phyloP scores from a whole-genome alignment of 179 eudicot species.

The Beta corolliflora region DNA sequence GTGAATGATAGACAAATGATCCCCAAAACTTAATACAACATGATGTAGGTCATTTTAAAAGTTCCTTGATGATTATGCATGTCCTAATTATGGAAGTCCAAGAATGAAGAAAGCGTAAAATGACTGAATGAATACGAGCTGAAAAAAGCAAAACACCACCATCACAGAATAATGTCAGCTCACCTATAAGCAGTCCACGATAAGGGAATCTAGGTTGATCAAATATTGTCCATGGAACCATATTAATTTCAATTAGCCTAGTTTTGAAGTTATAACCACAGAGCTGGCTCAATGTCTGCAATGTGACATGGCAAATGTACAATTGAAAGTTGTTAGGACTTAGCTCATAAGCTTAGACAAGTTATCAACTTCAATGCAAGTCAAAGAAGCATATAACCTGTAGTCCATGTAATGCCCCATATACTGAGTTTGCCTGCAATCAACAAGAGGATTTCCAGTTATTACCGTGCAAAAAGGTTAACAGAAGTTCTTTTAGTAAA shows the following conservation, averaged over 20 bases:
- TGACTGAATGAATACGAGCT: too few species aligned
- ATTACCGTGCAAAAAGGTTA: not conserved
- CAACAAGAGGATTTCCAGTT: not conserved
- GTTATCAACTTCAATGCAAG: not conserved
- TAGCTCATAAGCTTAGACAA: conserved; percentile 1
- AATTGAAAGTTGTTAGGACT: conserved; percentile 11
- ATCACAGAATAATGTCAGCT: conserved; percentile 20
- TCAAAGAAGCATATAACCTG: conserved; percentile 52
- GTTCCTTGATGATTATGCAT: not conserved
- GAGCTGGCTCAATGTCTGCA: conserved; percentile 91
- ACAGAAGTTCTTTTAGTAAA: not conserved
- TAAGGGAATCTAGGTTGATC: conserved; percentile 84
- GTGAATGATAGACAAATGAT: not conserved
- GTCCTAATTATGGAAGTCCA: not conserved
- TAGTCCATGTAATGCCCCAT: conserved; percentile 91
- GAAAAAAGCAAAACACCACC: not conserved
- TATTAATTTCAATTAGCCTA: conserved; percentile 59
- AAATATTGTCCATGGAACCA: conserved; percentile 66
- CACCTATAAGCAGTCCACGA: conserved; percentile 87
- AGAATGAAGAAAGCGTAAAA: too few species aligned
- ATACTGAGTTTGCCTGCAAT: conserved; percentile 88
- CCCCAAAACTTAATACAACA: not conserved
- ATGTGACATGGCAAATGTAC: conserved; percentile 18
- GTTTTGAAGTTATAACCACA: conserved; percentile 59
- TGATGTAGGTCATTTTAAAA: not conserved